Percentiles rank a stretch among this genome's conserved stretches.
Conservation (phyloP, 2,329 filamentous ascomycete genomes). For the Sporothrix protearum region DNA sequence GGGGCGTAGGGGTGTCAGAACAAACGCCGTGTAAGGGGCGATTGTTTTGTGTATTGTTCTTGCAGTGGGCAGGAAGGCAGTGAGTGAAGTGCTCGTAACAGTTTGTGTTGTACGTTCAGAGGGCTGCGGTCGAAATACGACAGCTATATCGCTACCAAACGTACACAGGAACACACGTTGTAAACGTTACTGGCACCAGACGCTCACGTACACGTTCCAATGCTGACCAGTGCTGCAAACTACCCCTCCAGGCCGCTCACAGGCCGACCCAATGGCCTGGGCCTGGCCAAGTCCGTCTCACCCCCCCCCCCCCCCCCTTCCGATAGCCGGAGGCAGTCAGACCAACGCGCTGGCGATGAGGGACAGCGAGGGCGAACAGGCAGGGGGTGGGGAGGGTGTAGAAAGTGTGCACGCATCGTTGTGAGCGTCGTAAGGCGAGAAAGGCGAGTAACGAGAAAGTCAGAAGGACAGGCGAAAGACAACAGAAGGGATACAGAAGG, state of each 20-base stretch:
- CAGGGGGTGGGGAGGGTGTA: neutral
- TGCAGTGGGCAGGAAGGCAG: neutral
- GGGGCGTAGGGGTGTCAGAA: neutral
- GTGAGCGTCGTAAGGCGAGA: too few relatives aligned
- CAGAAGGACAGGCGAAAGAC: neutral
- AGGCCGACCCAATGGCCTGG: neutral
- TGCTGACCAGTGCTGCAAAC: neutral
- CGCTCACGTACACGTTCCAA: neutral
- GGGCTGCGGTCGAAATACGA: neutral
- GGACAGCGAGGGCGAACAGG: neutral
- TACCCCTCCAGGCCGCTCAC: neutral
- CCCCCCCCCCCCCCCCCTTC: too few relatives aligned
- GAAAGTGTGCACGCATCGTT: neutral
- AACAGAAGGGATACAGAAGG: neutral
- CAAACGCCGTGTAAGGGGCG: neutral
- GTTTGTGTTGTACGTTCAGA: neutral
- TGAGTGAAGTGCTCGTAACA: neutral
- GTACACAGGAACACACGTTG: too few relatives aligned
- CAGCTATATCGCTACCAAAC: neutral
- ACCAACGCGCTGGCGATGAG: neutral
- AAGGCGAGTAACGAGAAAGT: too few relatives aligned
- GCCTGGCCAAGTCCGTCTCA: neutral
- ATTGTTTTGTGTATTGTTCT: constrained; percentile 2
- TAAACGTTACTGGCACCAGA: neutral
- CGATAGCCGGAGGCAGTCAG: neutral